phyloP scores from a whole-genome alignment of 768 basidiomycete genomes.

The Hemileccinum rubropunctum region DNA sequence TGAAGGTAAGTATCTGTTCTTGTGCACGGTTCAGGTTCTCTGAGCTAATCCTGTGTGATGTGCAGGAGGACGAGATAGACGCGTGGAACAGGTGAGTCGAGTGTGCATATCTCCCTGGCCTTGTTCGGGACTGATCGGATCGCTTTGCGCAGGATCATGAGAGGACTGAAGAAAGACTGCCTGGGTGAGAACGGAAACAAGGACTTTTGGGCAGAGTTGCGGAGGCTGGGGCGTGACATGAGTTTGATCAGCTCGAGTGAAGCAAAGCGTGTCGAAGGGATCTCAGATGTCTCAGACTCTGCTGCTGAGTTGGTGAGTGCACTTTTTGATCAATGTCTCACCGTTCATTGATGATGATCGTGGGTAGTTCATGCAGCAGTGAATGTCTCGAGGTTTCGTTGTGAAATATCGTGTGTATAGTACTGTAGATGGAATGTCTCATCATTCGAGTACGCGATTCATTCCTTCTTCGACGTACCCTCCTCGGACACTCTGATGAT shows the following conservation, averaged over 20 bases:
- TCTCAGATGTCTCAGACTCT: conserved; percentile 53
- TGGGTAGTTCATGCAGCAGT: conserved; percentile 24
- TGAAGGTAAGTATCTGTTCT: conserved; percentile 45
- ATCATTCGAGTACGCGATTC: too few relatives aligned
- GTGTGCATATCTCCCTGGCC: neutral
- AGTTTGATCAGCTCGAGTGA: conserved; percentile 64
- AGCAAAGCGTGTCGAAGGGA: conserved; percentile 56
- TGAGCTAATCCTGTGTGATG: neutral
- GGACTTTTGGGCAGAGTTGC: conserved; percentile 64
- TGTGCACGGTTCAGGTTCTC: neutral
- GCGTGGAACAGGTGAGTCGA: conserved; percentile 69
- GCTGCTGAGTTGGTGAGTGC: conserved; percentile 51
- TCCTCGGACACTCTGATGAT: neutral
- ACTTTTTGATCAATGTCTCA: neutral
- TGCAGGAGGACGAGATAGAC: conserved; percentile 78
- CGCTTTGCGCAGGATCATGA: conserved; percentile 50
- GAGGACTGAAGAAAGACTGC: conserved; percentile 56
- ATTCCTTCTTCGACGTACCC: too few relatives aligned
- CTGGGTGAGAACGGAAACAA: conserved; percentile 53
- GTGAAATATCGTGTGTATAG: neutral
- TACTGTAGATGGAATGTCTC: too few relatives aligned
- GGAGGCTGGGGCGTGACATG: conserved; percentile 48
- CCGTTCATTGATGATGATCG: neutral
- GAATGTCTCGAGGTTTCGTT: neutral
- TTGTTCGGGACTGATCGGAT: neutral